phyloP scores from a whole-genome alignment of 2,329 filamentous ascomycete species.

The Fusarium sarcochroum region DNA sequence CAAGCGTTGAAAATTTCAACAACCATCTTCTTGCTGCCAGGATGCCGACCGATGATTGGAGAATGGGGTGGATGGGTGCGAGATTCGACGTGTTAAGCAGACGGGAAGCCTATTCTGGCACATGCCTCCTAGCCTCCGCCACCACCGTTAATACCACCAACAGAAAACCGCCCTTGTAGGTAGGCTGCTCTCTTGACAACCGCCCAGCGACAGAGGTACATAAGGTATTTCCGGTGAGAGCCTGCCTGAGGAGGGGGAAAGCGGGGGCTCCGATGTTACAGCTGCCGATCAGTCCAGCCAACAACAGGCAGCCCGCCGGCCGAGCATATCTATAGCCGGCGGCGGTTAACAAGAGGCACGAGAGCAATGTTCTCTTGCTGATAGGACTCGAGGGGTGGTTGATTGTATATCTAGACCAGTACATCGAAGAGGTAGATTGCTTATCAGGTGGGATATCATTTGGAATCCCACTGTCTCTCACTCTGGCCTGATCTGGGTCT shows the following conservation, averaged over 20 bases:
- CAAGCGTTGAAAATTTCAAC: slow-evolving; percentile 38
- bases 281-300: slow-evolving; percentile 34
- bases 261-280: slow-evolving; percentile 42
- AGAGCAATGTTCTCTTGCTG: slow-evolving; percentile 1
- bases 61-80: slow-evolving; percentile 16
- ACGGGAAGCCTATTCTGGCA: slow-evolving; percentile 30
- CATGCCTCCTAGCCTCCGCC: slow-evolving; percentile 28
- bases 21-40: slow-evolving; percentile 13
- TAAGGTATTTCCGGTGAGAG: slow-evolving; percentile 36
- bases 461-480: slow-evolving; percentile 28
- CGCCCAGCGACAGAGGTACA: slow-evolving; percentile 22
- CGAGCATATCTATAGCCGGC: slow-evolving; percentile 11
- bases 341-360: slow-evolving; percentile 14
- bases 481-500: background rate
- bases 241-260: slow-evolving; percentile 20
- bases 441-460: slow-evolving; percentile 29
- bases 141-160: slow-evolving; percentile 31
- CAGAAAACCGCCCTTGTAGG: slow-evolving; percentile 24
- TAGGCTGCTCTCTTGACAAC: slow-evolving; percentile 17
- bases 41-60: slow-evolving; percentile 26
- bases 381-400: background rate
- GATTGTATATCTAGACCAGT: slow-evolving; percentile 4
- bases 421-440: slow-evolving; percentile 4
- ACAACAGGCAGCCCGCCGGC: slow-evolving; percentile 24
- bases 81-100: slow-evolving; percentile 20